Conservation (phyloP, 2,329 filamentous ascomycete genomes). For the Alternaria rosae region DNA sequence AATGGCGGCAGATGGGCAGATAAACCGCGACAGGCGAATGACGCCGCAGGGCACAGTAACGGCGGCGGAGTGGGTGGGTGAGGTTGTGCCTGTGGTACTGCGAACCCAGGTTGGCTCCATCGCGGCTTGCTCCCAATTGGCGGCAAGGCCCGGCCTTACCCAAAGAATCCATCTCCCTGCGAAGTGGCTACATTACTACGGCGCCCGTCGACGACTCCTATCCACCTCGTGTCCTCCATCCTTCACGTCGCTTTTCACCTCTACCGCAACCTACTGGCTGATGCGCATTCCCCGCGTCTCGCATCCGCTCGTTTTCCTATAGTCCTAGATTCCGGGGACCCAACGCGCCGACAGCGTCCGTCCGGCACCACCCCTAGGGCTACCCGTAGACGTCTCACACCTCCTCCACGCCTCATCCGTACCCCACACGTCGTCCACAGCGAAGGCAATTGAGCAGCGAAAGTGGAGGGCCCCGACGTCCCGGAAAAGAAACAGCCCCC, state of each 20-base stretch:
- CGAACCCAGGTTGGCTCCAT: not conserved
- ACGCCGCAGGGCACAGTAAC: not conserved
- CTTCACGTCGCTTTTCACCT: not conserved
- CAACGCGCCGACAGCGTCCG: slow-evolving; percentile 5
- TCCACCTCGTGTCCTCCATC: slow-evolving; percentile 6
- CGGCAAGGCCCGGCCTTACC: slow-evolving; percentile 16
- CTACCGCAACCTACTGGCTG: not conserved
- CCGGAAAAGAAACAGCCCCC: slow-evolving; percentile 31
- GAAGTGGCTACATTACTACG: not conserved
- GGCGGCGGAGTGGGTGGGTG: slow-evolving; percentile 1
- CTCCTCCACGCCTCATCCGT: slow-evolving; percentile 1
- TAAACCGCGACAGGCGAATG: not conserved
- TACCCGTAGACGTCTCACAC: not conserved
- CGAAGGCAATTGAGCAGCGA: slow-evolving; percentile 16
- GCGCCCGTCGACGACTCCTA: slow-evolving; percentile 17
- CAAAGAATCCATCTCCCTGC: not conserved
- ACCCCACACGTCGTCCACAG: slow-evolving; percentile 12
- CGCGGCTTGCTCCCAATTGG: slow-evolving; percentile 2
- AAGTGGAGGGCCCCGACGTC: slow-evolving; percentile 37
- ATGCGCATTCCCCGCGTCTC: slow-evolving; percentile 20
- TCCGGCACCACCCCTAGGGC: not conserved
- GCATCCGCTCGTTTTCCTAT: slow-evolving; percentile 12
- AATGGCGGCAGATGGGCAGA: not conserved
- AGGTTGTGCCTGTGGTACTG: slow-evolving; percentile 6
- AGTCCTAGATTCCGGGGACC: not conserved